These are phyloP conservation scores for Amylostereum chailletii DNA, from an alignment of 1,284 basidiomycete species.

Conservation along the genomic window DNA sequence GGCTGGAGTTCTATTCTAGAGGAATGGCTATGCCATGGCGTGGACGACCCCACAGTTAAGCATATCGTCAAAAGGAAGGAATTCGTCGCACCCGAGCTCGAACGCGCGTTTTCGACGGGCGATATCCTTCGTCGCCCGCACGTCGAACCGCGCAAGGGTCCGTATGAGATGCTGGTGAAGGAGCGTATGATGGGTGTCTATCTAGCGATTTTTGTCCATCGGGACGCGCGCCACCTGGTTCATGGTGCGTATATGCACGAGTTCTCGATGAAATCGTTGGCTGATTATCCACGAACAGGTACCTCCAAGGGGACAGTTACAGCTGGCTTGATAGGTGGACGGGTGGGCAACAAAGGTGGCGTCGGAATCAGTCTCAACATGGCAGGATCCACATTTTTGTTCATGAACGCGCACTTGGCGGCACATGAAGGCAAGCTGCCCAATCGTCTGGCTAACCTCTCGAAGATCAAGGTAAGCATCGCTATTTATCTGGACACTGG, in stretches of 20 bases:
- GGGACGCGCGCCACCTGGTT: conserved; percentile 52
- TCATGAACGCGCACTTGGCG: conserved; percentile 85
- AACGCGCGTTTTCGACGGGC: conserved; percentile 7
- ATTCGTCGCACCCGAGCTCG: conserved; percentile 3
- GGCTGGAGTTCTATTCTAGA: conserved; percentile 72
- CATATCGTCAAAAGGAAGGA: neutral
- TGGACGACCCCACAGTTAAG: neutral
- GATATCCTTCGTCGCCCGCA: conserved; percentile 7
- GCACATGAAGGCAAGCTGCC: conserved; percentile 70
- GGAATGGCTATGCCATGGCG: conserved; percentile 58
- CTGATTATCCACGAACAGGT: conserved; percentile 26
- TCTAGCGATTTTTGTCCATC: conserved; percentile 63
- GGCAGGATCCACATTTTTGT: conserved; percentile 65
- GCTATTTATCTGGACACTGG: neutral
- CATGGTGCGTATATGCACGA: conserved; percentile 32
- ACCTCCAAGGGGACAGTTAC: conserved; percentile 69
- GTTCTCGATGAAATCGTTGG: neutral
- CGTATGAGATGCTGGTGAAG: conserved; percentile 76
- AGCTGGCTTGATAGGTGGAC: conserved; percentile 78
- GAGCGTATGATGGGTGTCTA: conserved; percentile 88
- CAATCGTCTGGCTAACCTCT: conserved; percentile 59
- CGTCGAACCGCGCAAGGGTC: conserved; percentile 34
- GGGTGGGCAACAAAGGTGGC: conserved; percentile 82
- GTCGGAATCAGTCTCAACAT: conserved; percentile 79
- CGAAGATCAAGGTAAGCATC: conserved; percentile 61